Percentiles rank a stretch among this genome's conserved stretches.
phyloP scores from a whole-genome alignment of 495 filamentous ascomycete genomes.

The Platismatia glauca region DNA sequence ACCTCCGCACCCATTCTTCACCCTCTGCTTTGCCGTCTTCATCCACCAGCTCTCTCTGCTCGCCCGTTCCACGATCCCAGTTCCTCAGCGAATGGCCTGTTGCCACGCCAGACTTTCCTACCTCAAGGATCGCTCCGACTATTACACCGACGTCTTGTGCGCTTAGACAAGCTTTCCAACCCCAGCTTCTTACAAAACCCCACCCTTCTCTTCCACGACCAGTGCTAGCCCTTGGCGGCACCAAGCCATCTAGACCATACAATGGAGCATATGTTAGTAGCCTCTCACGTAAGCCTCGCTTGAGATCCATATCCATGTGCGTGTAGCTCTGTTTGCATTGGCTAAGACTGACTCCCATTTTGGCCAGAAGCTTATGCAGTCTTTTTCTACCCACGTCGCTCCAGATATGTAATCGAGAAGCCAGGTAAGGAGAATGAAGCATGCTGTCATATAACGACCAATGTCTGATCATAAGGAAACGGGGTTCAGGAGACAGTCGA shows the following conservation, averaged over 20 bases:
- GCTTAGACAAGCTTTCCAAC: constrained; percentile 88
- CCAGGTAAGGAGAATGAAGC: constrained; percentile 95
- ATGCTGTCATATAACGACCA: constrained; percentile 98
- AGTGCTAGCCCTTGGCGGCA: constrained; percentile 53
- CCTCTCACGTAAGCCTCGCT: constrained; percentile 75
- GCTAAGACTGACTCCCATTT: constrained; percentile 91
- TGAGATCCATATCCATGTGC: constrained; percentile 97
- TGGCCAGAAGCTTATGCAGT: constrained; percentile 90
- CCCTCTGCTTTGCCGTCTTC: constrained; percentile 42
- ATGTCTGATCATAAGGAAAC: constrained; percentile 86
- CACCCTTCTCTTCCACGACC: constrained; percentile 68
- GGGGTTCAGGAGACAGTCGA: constrained; percentile 85
- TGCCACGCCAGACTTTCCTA: constrained; percentile 44
- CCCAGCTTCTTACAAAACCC: constrained; percentile 97
- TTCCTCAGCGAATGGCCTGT: constrained; percentile 16
- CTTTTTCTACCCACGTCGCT: constrained; percentile 79
- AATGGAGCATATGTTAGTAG: constrained; percentile 80
- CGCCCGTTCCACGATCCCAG: constrained; percentile 31
- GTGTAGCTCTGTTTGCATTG: constrained; percentile 94
- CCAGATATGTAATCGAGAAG: constrained; percentile 87
- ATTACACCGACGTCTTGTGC: constrained; percentile 88
- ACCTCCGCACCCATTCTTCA: constrained; percentile 65
- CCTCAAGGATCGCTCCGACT: constrained; percentile 83
- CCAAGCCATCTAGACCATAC: constrained; percentile 87
- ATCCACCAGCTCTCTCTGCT: constrained; percentile 31